phyloP scores from a whole-genome alignment of 305 asterid genomes.

The Fraxinus ornus region DNA sequence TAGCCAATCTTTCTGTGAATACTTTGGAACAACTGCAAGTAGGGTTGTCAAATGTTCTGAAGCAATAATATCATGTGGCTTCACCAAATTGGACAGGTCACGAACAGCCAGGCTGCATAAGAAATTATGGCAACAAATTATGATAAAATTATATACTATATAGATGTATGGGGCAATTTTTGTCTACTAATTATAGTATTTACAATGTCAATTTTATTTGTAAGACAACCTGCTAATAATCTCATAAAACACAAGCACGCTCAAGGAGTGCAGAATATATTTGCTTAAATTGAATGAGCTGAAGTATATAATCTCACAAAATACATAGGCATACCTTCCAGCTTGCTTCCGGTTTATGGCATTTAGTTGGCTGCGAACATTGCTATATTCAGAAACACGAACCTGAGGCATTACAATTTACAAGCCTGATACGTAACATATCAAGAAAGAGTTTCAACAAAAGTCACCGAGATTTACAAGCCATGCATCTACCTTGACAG shows the following conservation, averaged over 20 bases:
- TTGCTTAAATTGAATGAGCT: neutral
- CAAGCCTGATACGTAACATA: slow-evolving; percentile 17
- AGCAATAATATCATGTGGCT: slow-evolving; percentile 70
- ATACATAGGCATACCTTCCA: slow-evolving; percentile 62
- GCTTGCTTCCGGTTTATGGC: slow-evolving; percentile 86
- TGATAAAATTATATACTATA: neutral
- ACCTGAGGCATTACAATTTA: slow-evolving; percentile 56
- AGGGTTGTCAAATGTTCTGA: slow-evolving; percentile 89
- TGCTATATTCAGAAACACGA: slow-evolving; percentile 84
- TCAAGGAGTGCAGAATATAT: neutral
- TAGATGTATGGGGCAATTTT: neutral
- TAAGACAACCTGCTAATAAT: neutral
- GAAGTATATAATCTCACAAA: neutral
- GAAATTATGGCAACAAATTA: slow-evolving; percentile 5
- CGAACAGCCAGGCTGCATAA: slow-evolving; percentile 88
- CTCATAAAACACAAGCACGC: slow-evolving; percentile 6
- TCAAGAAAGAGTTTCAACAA: slow-evolving; percentile 3
- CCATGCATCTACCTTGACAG: neutral
- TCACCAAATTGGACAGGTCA: slow-evolving; percentile 93
- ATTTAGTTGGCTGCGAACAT: slow-evolving; percentile 94
- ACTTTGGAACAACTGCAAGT: slow-evolving; percentile 77
- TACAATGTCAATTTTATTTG: neutral
- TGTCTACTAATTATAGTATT: neutral
- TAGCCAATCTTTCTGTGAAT: slow-evolving; percentile 95
- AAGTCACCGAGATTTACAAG: neutral